A percentile compares a stretch with the other conserved stretches of the same genome.
Conservation (phyloP, 2,329 filamentous ascomycete species). For the Fusarium annulatum region DNA sequence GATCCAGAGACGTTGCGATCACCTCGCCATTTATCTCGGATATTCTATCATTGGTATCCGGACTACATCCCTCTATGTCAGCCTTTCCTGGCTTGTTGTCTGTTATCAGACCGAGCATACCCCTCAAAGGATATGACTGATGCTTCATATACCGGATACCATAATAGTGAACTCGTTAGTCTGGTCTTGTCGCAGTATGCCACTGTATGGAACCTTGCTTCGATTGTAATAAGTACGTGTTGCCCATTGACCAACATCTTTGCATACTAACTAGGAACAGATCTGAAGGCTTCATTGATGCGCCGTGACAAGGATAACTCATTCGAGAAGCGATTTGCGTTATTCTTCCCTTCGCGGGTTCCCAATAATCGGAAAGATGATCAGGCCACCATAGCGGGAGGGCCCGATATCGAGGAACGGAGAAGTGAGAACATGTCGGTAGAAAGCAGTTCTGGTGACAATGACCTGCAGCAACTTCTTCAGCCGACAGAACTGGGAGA, state of each 20-base stretch:
- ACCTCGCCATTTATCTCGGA: neutral
- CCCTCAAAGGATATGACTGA: neutral
- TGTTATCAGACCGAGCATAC: neutral
- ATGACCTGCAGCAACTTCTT: neutral
- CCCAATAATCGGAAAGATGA: neutral
- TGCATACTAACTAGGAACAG: neutral
- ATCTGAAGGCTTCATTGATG: neutral
- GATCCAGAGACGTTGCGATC: neutral
- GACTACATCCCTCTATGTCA: neutral
- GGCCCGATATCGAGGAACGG: neutral
- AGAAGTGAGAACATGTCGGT: neutral
- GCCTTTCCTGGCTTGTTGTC: neutral
- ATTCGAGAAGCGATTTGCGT: neutral
- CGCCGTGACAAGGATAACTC: neutral
- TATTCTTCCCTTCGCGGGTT: neutral
- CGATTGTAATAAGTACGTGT: neutral
- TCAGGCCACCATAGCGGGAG: neutral
- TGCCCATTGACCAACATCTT: rapidly evolving
- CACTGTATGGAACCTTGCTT: neutral
- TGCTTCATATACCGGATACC: neutral
- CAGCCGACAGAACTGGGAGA: neutral
- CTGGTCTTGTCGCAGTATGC: neutral
- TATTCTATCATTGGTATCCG: neutral
- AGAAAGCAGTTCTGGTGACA: neutral
- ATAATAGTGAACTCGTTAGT: neutral